Conservation (phyloP, 139 green algal species). For the Yamagishiella unicocca region DNA sequence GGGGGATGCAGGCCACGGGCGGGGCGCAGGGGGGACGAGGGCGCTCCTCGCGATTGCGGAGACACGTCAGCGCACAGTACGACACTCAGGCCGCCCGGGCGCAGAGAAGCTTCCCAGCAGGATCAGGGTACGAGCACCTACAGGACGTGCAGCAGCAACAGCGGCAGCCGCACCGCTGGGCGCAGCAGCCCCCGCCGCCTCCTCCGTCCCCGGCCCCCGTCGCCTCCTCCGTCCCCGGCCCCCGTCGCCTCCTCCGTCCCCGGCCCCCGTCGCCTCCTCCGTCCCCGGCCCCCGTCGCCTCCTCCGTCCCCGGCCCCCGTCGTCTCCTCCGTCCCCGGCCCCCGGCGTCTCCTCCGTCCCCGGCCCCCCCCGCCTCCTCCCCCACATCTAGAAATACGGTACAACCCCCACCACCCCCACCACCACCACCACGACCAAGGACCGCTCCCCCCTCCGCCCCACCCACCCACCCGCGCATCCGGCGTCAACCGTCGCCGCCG, state of each 20-base stretch:
- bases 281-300: too few species aligned
- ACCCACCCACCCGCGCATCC: slow-evolving; percentile 64
- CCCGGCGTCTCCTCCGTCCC: background rate
- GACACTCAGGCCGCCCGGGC: background rate
- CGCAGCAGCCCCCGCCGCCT: too few species aligned
- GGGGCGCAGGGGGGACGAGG: too few species aligned
- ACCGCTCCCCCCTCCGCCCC: background rate
- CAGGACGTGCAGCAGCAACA: too few species aligned
- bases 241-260: background rate
- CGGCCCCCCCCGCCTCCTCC: background rate
- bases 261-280: background rate
- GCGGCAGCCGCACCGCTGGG: too few species aligned
- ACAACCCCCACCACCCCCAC: background rate
- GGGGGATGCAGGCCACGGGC: background rate
- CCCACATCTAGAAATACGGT: background rate
- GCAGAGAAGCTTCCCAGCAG: background rate
- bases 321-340: background rate
- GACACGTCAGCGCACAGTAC: background rate
- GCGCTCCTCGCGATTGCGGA: background rate
- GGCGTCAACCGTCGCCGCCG: slow-evolving; percentile 54
- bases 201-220: too few species aligned
- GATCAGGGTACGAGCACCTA: too few species aligned
- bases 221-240: too few species aligned
- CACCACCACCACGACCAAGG: background rate
- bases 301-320: too few species aligned